Base-by-base conservation (phyloP, 164 flowering plant genomes). In the Cinnamomum chago region DNA sequence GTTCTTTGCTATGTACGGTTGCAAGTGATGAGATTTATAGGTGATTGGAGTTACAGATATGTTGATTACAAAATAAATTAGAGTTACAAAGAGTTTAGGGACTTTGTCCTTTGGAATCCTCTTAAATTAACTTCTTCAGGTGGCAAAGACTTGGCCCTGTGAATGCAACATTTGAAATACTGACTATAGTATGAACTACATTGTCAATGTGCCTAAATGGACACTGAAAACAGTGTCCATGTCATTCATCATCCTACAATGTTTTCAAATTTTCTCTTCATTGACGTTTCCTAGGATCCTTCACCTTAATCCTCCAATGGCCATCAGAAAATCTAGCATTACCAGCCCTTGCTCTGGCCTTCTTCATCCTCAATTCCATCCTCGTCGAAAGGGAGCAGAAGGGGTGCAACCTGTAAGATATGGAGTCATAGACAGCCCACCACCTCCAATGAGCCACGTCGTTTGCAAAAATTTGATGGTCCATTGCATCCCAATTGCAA, bases 401-500 rank as follows among this genome's bases (percentile, higher is more conserved):
- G 0, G n/a, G 3, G 13, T 80, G 85, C 84, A 92, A 73, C 23
- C 58, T 24, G 74, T 58, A 62, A 0, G 92, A 87, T 92, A 93
- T 86, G 0, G 70, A 69, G 23, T 90, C 90, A 23, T 89, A 84
- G 2, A 93, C 88, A 50, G 72, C 12, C 97, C 97, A 92, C 97
- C 97, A 92, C 75, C 50, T 75, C 76, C 68, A 6, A 65, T 93
- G 88, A 13, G 89, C 94, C 2, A 78, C 68, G 64, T 93, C 90
- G 66, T 91, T 91, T 1, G 97, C 97, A 79, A 80, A 92, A 0
- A 12, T 5, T 14, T 74, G 83, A 23, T 73, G 84, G 4, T 76
- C 74, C 73, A 2, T 14, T 71, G 10, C 60, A 47, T 91, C 93
- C 97, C 98, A 92, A 40, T 92, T 92, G 47, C 97, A 95, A 58